Evolutionary conservation across 352 stramenopile genomes (phyloP), one percentile per base, ranked within the genome.

Genomic region (Phytophthora multivora): DNA sequence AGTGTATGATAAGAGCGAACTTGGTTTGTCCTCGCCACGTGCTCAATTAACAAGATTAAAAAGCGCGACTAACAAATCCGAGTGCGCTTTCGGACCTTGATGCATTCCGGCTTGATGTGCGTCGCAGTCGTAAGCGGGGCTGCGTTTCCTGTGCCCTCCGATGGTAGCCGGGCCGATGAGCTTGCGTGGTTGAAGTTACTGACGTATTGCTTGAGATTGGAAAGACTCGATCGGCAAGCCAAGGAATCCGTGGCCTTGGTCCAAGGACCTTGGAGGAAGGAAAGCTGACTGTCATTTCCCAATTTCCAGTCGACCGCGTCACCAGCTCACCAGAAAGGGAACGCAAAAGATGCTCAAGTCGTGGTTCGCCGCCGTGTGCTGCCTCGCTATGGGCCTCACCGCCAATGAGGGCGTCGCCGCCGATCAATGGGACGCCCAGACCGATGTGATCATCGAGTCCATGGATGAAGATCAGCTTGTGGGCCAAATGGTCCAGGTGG

Each of bases 401-500:
- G 48, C 66, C 9, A 35, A 53, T 23, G 26, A 57, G 5, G 39
- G 40, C 45, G 65, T 61, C 25, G 23, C 51, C 8, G 63, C 62
- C 2, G 67, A 75, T 21, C 19, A 72, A 59, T 72, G 68, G 68
- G 68, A 66, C 52, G 56, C 67, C n/a, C 62, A 69, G 35, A 70
- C 55, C 21, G 67, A 75, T 39, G 62, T 63, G 19, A 69, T 75
- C 51, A 72, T 75, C 31, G 67, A 67, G 13, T 69, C 55, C 36
- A 69, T 74, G 59, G 50, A 68, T 49, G 52, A 65, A 55, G 66
- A 69, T 26, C 52, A 74, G 4, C 51, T 88, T 55, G 60, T 97
- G 9, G 89, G 89, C 1, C 91, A 97, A 59, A 96, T 97, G 89
- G 84, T 86, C 13, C 91, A 97, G 68, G 73, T 97, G 7, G 83